phyloP scores from a whole-genome alignment of 1,139 yeast species.

The Scheffersomyces stambukii region DNA sequence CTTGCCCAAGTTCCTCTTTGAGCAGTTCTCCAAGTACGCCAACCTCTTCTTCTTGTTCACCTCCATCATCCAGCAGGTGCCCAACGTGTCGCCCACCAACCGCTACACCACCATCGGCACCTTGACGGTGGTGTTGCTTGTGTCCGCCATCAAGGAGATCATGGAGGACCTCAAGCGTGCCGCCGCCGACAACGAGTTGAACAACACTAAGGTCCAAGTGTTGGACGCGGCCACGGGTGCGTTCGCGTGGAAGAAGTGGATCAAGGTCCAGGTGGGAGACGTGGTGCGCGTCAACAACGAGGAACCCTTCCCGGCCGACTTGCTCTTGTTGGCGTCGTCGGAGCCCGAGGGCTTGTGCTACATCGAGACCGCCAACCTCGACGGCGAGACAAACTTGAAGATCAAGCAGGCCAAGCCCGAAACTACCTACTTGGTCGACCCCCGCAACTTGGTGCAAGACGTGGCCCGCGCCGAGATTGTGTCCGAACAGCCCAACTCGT shows the following conservation, averaged over 20 bases:
- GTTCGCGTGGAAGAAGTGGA: slow-evolving; percentile 74
- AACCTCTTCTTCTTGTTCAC: slow-evolving; percentile 92
- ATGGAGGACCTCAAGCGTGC: slow-evolving; percentile 89
- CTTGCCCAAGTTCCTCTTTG: slow-evolving; percentile 88
- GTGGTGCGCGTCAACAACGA: slow-evolving; percentile 80
- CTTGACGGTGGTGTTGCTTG: slow-evolving; percentile 72
- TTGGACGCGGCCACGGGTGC: slow-evolving; percentile 57
- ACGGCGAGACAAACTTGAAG: slow-evolving; percentile 95
- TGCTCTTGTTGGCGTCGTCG: slow-evolving; percentile 78
- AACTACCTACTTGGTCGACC: slow-evolving; percentile 70
- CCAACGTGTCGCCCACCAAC: slow-evolving; percentile 93
- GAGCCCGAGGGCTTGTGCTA: slow-evolving; percentile 98
- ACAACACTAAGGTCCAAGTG: slow-evolving; percentile 72
- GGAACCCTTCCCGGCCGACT: slow-evolving; percentile 93
- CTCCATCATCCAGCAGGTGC: slow-evolving; percentile 93
- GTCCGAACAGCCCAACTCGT: slow-evolving; percentile 93
- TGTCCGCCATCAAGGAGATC: slow-evolving; percentile 89
- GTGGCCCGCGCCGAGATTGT: slow-evolving; percentile 40
- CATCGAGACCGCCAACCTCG: slow-evolving; percentile 94
- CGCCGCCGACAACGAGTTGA: slow-evolving; percentile 82
- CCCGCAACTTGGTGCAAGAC: slow-evolving; percentile 49
- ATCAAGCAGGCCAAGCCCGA: slow-evolving; percentile 85
- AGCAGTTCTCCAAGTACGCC: slow-evolving; percentile 96
- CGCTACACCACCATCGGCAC: slow-evolving; percentile 95
- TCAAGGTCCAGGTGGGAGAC: slow-evolving; percentile 87